Conservation (phyloP, 2,329 filamentous ascomycete genomes). For the Cytospora mali region DNA sequence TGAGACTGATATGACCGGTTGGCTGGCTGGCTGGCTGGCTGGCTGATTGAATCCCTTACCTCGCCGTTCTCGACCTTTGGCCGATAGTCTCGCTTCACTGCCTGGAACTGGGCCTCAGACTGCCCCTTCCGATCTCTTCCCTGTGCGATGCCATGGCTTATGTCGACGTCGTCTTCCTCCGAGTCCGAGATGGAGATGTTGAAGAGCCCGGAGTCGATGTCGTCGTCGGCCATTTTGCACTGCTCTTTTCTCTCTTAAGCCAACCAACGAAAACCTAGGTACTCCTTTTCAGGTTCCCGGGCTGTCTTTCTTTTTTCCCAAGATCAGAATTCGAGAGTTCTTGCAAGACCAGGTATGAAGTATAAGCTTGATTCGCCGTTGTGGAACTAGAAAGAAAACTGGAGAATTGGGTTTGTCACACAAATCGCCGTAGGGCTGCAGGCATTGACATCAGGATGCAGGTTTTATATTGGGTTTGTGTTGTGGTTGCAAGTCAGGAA, state of each 20-base stretch:
- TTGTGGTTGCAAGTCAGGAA: slow-evolving; percentile 17
- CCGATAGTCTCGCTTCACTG: slow-evolving; percentile 48
- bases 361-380: not conserved
- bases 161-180: slow-evolving; percentile 31
- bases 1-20: not conserved
- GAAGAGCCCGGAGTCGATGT: slow-evolving; percentile 43
- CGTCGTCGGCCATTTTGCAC: slow-evolving; percentile 37
- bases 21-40: too few species aligned
- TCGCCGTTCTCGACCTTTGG: slow-evolving; percentile 58
- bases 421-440: slow-evolving; percentile 18
- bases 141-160: slow-evolving; percentile 10
- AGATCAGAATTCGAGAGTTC: not conserved
- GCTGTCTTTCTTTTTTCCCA: not conserved
- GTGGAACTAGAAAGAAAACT: slow-evolving; percentile 3
- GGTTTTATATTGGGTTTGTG: slow-evolving; percentile 6
- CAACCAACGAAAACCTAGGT: too few species aligned
- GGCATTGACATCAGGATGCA: slow-evolving; percentile 34
- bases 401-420: slow-evolving; percentile 10
- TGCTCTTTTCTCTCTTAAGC: not conserved
- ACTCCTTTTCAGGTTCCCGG: not conserved
- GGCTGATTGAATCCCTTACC: slow-evolving; percentile 40
- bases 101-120: slow-evolving; percentile 53
- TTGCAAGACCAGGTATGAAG: not conserved
- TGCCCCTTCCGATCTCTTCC: slow-evolving; percentile 40
- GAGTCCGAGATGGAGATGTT: slow-evolving; percentile 47